Conservation (phyloP, 768 basidiomycete species). For the Boletus fagicola region DNA sequence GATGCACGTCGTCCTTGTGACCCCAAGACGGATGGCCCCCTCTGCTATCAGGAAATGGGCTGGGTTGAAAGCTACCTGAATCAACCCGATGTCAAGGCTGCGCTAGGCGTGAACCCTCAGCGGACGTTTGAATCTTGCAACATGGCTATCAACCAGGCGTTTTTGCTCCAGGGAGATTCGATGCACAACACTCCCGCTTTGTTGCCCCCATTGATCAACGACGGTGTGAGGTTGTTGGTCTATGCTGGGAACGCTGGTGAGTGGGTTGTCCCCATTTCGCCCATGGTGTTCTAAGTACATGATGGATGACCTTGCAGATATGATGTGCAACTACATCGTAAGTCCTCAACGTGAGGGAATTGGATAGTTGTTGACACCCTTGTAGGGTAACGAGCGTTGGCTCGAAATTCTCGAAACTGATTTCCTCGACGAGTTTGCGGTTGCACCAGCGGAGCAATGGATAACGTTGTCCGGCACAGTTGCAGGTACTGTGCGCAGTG, state of each 20-base stretch:
- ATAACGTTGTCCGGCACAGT: slow-evolving; percentile 49
- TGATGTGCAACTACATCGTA: slow-evolving; percentile 86
- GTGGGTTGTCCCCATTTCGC: slow-evolving; percentile 20
- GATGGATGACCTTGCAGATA: slow-evolving; percentile 45
- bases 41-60: slow-evolving; percentile 76
- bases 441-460: slow-evolving; percentile 54
- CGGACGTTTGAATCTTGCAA: slow-evolving; percentile 71
- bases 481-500: slow-evolving; percentile 69
- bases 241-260: slow-evolving; percentile 85
- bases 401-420: slow-evolving; percentile 57
- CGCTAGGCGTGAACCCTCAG: slow-evolving; percentile 66
- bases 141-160: slow-evolving; percentile 76
- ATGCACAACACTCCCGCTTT: slow-evolving; percentile 80
- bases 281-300: neutral
- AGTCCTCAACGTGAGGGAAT: slow-evolving; percentile 12
- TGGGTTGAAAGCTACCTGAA: slow-evolving; percentile 95
- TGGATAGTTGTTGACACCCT: neutral
- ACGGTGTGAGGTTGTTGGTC: slow-evolving; percentile 79
- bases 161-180: slow-evolving; percentile 79
- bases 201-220: slow-evolving; percentile 76
- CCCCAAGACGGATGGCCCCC: slow-evolving; percentile 59
- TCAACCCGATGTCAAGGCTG: slow-evolving; percentile 67
- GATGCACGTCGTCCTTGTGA: slow-evolving; percentile 82
- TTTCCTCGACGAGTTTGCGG: slow-evolving; percentile 61
- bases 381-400: slow-evolving; percentile 77